A percentile compares a stretch with the other conserved stretches of the same genome.
phyloP scores from a whole-genome alignment of 129 eudicot genomes.

The carrot (Daucus carota) region DH1_v3.0 NC_030385.2:41294501-41295000 shows the following conservation, averaged over 20 bases:
- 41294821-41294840: background rate
- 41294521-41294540: slow-evolving; percentile 25
- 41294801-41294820: background rate
- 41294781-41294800: background rate
- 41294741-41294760: background rate
- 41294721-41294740: background rate
- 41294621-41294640: slow-evolving; percentile 39
- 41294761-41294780: background rate
- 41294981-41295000: background rate
- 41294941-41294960: background rate
- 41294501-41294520: slow-evolving; percentile 55
- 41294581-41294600: slow-evolving; percentile 39
- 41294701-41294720: slow-evolving; percentile 2
- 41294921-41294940: background rate
- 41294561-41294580: slow-evolving; percentile 23
- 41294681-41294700: slow-evolving; percentile 1
- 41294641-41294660: slow-evolving; percentile 27
- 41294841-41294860: background rate
- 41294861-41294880: background rate
- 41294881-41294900: background rate
- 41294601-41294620: slow-evolving; percentile 24
- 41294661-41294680: slow-evolving; percentile 5
- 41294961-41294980: background rate
- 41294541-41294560: slow-evolving; percentile 33
- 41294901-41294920: background rate